Conservation (phyloP, 2,329 filamentous ascomycete genomes). For the Fusarium cyanostomum region DNA sequence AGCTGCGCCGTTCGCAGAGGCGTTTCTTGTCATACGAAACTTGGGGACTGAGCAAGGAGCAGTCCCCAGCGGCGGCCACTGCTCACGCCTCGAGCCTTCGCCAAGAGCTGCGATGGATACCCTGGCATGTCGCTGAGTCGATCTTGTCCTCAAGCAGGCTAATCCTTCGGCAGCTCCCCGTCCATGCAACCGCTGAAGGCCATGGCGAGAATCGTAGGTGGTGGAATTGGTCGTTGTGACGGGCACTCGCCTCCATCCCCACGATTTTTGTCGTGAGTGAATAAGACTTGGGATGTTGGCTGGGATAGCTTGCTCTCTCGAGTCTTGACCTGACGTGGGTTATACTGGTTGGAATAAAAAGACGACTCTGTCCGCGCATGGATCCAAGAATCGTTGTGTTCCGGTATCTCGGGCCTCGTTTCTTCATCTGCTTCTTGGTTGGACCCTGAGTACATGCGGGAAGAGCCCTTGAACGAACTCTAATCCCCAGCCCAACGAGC, state of each 20-base stretch:
- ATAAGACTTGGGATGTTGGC: neutral
- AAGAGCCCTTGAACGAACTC: slow-evolving; percentile 3
- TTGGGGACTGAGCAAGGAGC: neutral
- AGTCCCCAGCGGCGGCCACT: neutral
- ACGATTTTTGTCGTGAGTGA: neutral
- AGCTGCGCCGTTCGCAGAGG: slow-evolving; percentile 1
- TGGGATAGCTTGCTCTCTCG: neutral
- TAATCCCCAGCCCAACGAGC: neutral
- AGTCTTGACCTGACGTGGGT: slow-evolving; percentile 17
- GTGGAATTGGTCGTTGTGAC: neutral
- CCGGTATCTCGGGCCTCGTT: slow-evolving; percentile 1
- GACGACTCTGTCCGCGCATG: slow-evolving; percentile 5
- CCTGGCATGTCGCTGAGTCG: slow-evolving; percentile 23
- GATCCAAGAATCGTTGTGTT: neutral
- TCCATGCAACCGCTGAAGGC: neutral
- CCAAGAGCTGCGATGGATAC: slow-evolving; percentile 19
- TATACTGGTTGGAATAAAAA: slow-evolving; percentile 26
- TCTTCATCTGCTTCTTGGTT: neutral
- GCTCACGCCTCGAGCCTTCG: neutral
- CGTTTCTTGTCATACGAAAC: slow-evolving; percentile 21
- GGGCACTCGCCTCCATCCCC: neutral
- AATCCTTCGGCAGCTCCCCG: slow-evolving; percentile 1
- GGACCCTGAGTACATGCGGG: neutral
- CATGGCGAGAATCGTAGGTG: neutral
- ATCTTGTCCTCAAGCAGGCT: slow-evolving; percentile 25